Evolutionary conservation across 352 stramenopile species (phyloP).

Genomic region (Lagenidium giganteum): DNA sequence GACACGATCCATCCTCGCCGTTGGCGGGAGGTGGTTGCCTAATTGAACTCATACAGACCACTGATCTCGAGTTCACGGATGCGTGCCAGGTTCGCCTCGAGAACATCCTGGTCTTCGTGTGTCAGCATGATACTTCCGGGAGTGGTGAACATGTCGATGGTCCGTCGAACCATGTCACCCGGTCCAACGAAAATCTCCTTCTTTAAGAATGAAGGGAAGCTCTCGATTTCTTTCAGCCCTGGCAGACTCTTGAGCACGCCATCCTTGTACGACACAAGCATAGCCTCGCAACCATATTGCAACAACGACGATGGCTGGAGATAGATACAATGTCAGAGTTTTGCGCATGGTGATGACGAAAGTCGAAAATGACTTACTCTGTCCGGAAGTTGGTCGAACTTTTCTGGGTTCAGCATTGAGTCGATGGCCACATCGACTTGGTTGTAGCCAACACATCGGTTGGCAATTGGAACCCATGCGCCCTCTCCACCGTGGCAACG

Average conservation of each 20-base stretch:
- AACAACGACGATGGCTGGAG: constrained; percentile 54
- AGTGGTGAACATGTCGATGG: constrained; percentile 94
- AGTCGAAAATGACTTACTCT: constrained; percentile 37
- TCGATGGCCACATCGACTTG: constrained; percentile 91
- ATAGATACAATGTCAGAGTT: constrained; percentile 1
- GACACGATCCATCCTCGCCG: background rate
- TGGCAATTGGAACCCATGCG: constrained; percentile 89
- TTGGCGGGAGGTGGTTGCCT: background rate
- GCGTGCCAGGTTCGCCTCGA: constrained; percentile 84
- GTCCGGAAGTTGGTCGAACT: constrained; percentile 57
- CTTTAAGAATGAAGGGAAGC: constrained; percentile 90
- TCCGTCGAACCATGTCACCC: constrained; percentile 85
- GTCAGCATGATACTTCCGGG: constrained; percentile 93
- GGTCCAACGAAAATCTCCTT: constrained; percentile 86
- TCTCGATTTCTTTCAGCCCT: constrained; percentile 88
- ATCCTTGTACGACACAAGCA: constrained; percentile 91
- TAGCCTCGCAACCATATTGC: constrained; percentile 89
- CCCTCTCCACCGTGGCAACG: constrained; percentile 95
- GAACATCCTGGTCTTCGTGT: constrained; percentile 80
- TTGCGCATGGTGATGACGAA: too few relatives aligned
- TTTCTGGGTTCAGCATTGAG: constrained; percentile 55
- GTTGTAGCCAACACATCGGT: constrained; percentile 91
- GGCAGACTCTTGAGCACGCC: constrained; percentile 89
- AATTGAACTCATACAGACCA: constrained; percentile 69
- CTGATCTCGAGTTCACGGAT: constrained; percentile 86